A percentile compares a stretch with the other conserved stretches of the same genome.
phyloP scores from a whole-genome alignment of 2,329 filamentous ascomycete genomes.

The Epichloe glyceriae region DNA sequence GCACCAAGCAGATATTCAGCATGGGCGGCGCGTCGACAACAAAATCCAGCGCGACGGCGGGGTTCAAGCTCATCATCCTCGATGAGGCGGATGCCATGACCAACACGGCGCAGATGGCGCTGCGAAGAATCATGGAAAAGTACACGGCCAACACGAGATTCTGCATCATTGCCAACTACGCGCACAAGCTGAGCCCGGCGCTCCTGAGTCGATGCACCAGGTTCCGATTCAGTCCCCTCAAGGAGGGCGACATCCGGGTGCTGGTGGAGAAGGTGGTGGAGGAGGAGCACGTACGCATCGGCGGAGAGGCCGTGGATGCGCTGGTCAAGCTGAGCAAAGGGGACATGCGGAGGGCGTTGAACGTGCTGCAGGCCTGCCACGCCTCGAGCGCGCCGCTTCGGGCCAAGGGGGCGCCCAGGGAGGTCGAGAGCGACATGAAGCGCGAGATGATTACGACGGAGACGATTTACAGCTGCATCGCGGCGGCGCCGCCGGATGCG shows the following conservation, averaged over 20 bases:
- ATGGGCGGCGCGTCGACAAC: constrained; percentile 43
- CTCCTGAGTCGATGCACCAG: constrained; percentile 86
- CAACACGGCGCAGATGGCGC: constrained; percentile 93
- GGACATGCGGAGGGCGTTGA: constrained; percentile 89
- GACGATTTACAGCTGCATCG: constrained; percentile 95
- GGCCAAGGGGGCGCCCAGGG: constrained; percentile 43
- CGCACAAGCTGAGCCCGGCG: constrained; percentile 90
- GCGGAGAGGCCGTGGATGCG: constrained; percentile 65
- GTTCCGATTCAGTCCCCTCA: constrained; percentile 88
- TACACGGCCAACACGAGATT: constrained; percentile 97
- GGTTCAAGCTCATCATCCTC: constrained; percentile 91
- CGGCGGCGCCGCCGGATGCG: constrained; percentile 81
- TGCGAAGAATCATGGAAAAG: constrained; percentile 96
- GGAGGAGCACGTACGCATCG: constrained; percentile 77
- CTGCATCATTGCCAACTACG: constrained; percentile 98
- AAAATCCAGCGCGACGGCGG: constrained; percentile 41
- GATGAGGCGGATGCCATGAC: constrained; percentile 99
- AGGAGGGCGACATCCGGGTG: constrained; percentile 71
- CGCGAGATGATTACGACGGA: constrained; percentile 76
- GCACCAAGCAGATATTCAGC: constrained; percentile 91
- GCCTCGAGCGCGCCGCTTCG: constrained; percentile 72
- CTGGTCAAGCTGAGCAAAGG: constrained; percentile 82
- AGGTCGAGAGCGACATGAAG: constrained; percentile 50
- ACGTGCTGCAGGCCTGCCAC: constrained; percentile 92
- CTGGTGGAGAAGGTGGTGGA: constrained; percentile 83